These are phyloP conservation scores for Pseudopyricularia cyperi DNA, from an alignment of 2,329 filamentous ascomycete species.

Conservation along the genomic window DNA sequence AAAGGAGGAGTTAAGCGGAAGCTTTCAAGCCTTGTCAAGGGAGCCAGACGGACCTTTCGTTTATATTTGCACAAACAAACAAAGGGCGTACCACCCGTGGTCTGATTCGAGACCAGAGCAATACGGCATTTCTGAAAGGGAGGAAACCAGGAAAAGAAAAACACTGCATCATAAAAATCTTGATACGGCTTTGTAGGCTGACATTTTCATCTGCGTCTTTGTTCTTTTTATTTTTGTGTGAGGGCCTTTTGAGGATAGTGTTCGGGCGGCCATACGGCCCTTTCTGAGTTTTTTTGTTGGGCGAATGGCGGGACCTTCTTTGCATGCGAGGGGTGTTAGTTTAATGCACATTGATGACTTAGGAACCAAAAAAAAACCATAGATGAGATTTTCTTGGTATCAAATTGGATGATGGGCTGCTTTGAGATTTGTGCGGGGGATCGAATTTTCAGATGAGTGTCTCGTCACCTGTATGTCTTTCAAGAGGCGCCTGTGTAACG, in stretches of 20 bases:
- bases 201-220: not conserved
- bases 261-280: not conserved
- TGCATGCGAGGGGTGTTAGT: too few relatives aligned
- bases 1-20: slow-evolving; percentile 1
- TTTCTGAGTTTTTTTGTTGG: too few relatives aligned
- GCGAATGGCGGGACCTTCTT: not conserved
- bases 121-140: not conserved
- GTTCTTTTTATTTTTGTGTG: not conserved
- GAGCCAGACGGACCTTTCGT: slow-evolving; percentile 1
- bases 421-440: too few relatives aligned
- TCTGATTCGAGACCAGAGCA: not conserved
- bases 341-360: too few relatives aligned
- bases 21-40: slow-evolving; percentile 4
- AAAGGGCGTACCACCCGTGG: not conserved
- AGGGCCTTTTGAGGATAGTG: not conserved
- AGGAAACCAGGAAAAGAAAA: not conserved
- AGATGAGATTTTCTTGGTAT: too few relatives aligned
- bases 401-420: too few relatives aligned
- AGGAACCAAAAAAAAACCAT: too few relatives aligned
- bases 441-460: too few relatives aligned
- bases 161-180: not conserved
- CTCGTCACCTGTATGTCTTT: too few relatives aligned
- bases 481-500: not conserved
- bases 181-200: not conserved
- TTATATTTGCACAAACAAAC: not conserved